A percentile compares a stretch with the other conserved stretches of the same genome.
Evolutionary conservation across 2,329 filamentous ascomycete species (phyloP).

Genomic region (Tolypocladium cylindrosporum): DNA sequence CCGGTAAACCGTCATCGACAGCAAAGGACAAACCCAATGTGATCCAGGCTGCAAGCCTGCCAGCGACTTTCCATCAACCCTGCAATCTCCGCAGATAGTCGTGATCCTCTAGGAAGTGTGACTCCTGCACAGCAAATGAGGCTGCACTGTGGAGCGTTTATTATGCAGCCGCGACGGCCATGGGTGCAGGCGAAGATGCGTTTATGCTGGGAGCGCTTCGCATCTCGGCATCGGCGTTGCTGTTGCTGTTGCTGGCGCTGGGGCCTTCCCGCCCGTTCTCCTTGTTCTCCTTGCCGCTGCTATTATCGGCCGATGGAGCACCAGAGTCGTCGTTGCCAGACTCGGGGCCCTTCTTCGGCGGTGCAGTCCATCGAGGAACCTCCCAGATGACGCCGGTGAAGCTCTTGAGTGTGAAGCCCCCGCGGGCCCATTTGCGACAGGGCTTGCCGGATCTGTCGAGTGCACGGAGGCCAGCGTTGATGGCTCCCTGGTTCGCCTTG

Average conservation of each 20-base stretch:
- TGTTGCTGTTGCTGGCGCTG: slow-evolving; percentile 35
- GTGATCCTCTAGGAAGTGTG: not conserved
- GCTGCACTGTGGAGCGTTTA: not conserved
- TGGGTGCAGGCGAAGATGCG: slow-evolving; percentile 41
- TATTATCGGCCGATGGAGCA: slow-evolving; percentile 33
- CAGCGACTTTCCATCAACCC: not conserved
- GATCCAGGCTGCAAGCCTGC: not conserved
- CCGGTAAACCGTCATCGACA: not conserved
- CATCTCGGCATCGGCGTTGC: slow-evolving; percentile 41
- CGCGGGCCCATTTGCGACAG: slow-evolving; percentile 83
- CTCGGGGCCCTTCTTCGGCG: slow-evolving; percentile 43
- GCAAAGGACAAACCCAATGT: not conserved
- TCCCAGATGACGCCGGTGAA: slow-evolving; percentile 85
- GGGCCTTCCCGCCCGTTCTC: slow-evolving; percentile 44
- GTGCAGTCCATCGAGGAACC: slow-evolving; percentile 72
- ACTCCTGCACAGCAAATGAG: not conserved
- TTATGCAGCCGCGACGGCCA: slow-evolving; percentile 36
- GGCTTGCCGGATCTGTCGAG: slow-evolving; percentile 88
- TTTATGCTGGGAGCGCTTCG: slow-evolving; percentile 39
- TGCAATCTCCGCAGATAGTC: not conserved
- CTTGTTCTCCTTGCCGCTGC: slow-evolving; percentile 56
- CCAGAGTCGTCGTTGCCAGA: slow-evolving; percentile 35
- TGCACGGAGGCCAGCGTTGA: slow-evolving; percentile 90
- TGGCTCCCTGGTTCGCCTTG: slow-evolving; percentile 93
- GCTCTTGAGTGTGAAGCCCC: slow-evolving; percentile 75